Evolutionary conservation across 2,329 filamentous ascomycete species (phyloP), one percentile per base, ranked within the genome.

Genomic region (Aspergillus niger): DNA sequence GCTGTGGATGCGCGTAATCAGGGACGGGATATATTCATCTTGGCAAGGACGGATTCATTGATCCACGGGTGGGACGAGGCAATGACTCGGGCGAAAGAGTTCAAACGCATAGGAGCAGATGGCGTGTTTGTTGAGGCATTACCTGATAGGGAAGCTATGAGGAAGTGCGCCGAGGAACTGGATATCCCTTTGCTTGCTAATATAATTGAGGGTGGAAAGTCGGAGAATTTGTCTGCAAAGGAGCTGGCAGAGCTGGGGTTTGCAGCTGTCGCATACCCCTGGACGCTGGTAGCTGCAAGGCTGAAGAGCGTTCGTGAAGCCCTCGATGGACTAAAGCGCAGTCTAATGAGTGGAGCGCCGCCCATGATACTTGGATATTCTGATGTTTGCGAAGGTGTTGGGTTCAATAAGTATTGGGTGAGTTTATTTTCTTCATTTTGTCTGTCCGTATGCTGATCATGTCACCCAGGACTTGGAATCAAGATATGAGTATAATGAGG

Each of bases 51-150:
- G 0, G 81, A 83, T 58, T 69, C 75, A 3, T 65, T 71, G 32
- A 70, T 72, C 38, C 64, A 69, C 32, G 66, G 79, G 1, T 82
- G 76, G 68, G 79, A 81, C 3, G 81, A 82, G 62, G 79, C 79
- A 1, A 71, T 82, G 13, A 61, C 73, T 0, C 70, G 80, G 2
- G 80, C 76, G 0, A 68, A 74, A 17, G 73, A 80, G 60, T 79
- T 79, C 61, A 76, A 73, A n/a, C 67, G 73, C 3, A 78, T 82
- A 15, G 79, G 80, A 0, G 79, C 77, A 0, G 79, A 82, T 55
- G 76, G 75, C 0, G 73, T 82, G n/a, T 81, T 82, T 44, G 68
- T 79, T 2, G 76, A 82, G 63, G 80, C 79, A 0, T 69, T 82
- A 1, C 79, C 80, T 0, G 77, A 81, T 59, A 72, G 76, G 0